Conservation (phyloP, 176 grass and related monocot species). For the Panicum miliaceum region DNA sequence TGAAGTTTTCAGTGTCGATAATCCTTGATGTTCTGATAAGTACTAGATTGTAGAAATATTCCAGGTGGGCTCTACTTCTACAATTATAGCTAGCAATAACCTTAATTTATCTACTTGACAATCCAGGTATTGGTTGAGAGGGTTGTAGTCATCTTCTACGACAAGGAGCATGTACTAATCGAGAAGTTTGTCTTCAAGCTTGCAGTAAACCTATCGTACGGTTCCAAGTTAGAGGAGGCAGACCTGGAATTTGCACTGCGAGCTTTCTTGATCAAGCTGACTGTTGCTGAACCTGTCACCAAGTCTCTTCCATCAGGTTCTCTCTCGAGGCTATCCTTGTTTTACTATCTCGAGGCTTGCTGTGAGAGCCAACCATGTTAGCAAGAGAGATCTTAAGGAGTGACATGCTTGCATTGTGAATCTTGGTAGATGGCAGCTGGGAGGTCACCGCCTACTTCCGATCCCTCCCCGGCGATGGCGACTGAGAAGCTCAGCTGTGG, state of each 20-base stretch:
- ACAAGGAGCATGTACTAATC: conserved; percentile 63
- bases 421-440: conserved; percentile 75
- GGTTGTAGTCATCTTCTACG: conserved; percentile 81
- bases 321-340: neutral
- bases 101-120: conserved; percentile 6
- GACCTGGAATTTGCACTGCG: conserved; percentile 82
- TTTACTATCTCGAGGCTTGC: neutral
- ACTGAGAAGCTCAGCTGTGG: conserved; percentile 60
- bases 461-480: conserved; percentile 48
- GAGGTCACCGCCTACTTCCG: conserved; percentile 85
- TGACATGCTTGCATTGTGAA: neutral
- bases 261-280: conserved; percentile 90
- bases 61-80: neutral
- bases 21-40: neutral
- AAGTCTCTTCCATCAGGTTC: conserved; percentile 68
- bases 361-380: neutral
- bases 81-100: neutral
- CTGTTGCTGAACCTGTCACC: conserved; percentile 61
- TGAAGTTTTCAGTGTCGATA: neutral
- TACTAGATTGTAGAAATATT: neutral
- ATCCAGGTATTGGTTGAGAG: conserved; percentile 78
- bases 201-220: conserved; percentile 64
- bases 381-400: neutral
- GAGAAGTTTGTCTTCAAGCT: conserved; percentile 97
- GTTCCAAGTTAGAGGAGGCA: conserved; percentile 66